Conservation (phyloP, 495 filamentous ascomycete species). For the Hyaloscypha finlandica region DNA sequence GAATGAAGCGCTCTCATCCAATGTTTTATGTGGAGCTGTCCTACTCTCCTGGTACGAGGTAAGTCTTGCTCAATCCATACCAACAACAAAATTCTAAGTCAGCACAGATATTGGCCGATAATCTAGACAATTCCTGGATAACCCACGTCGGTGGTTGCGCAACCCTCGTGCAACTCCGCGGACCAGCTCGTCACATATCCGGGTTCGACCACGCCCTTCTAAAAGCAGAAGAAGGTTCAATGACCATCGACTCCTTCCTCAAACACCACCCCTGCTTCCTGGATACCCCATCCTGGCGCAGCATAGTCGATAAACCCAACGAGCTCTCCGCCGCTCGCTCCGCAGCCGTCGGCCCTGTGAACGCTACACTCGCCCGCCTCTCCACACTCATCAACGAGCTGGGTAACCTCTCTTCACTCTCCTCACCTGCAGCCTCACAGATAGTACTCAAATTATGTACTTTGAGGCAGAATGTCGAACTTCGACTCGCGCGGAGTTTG, state of each 20-base stretch:
- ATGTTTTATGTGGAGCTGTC: neutral
- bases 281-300: neutral
- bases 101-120: neutral
- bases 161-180: neutral
- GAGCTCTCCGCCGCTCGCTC: neutral
- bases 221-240: neutral
- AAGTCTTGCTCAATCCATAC: neutral
- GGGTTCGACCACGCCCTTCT: neutral
- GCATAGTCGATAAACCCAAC: neutral
- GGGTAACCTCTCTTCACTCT: neutral
- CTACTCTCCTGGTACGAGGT: neutral
- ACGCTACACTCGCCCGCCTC: neutral
- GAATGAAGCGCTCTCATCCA: neutral
- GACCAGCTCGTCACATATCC: neutral
- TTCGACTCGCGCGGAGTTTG: neutral
- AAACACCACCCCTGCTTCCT: neutral
- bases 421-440: neutral
- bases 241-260: neutral
- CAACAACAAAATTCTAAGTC: neutral
- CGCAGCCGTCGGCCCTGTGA: neutral
- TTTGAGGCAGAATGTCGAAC: neutral
- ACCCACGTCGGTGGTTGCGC: neutral
- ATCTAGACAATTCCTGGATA: neutral
- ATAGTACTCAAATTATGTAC: neutral
- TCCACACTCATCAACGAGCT: neutral